These are phyloP conservation scores for Lodderomyces jiufengensis DNA, from an alignment of 1,139 yeast genomes.

Conservation along the genomic window DNA sequence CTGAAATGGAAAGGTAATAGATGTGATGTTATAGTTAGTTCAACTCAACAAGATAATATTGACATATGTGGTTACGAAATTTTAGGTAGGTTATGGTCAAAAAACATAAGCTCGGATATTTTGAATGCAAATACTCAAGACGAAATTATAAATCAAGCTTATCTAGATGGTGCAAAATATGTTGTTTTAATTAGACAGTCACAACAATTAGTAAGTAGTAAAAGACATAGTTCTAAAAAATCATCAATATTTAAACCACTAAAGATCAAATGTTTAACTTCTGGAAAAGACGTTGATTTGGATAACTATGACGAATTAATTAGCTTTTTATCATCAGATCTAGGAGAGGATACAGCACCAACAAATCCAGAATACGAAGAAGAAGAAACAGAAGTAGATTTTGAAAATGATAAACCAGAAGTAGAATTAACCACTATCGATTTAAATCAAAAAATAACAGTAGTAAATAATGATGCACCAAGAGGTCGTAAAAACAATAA, in stretches of 20 bases:
- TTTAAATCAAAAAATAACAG: conserved; percentile 55
- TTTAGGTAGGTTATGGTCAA: conserved; percentile 63
- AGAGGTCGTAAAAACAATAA: conserved; percentile 64
- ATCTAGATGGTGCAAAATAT: conserved; percentile 69
- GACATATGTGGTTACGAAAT: conserved; percentile 62
- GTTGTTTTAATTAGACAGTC: conserved; percentile 56
- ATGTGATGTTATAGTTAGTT: conserved; percentile 78
- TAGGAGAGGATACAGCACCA: conserved; percentile 18
- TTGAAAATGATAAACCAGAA: conserved; percentile 13
- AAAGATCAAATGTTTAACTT: conserved; percentile 59
- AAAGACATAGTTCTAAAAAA: conserved; percentile 5
- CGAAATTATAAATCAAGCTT: conserved; percentile 63
- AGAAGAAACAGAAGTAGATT: conserved; percentile 5
- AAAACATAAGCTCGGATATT: conserved; percentile 69
- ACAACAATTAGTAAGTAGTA: conserved; percentile 37
- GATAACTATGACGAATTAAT: conserved; percentile 59
- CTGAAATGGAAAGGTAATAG: conserved; percentile 38
- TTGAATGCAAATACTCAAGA: conserved; percentile 51
- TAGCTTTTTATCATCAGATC: conserved; percentile 43
- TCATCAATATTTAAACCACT: conserved; percentile 59
- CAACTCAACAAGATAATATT: conserved; percentile 52
- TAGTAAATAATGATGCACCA: conserved; percentile 70
- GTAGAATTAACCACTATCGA: conserved; percentile 29
- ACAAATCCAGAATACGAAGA: conserved; percentile 17
- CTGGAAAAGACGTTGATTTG: conserved; percentile 65